Conservation (phyloP, 768 basidiomycete genomes). For the Trametopsis cervina region DNA sequence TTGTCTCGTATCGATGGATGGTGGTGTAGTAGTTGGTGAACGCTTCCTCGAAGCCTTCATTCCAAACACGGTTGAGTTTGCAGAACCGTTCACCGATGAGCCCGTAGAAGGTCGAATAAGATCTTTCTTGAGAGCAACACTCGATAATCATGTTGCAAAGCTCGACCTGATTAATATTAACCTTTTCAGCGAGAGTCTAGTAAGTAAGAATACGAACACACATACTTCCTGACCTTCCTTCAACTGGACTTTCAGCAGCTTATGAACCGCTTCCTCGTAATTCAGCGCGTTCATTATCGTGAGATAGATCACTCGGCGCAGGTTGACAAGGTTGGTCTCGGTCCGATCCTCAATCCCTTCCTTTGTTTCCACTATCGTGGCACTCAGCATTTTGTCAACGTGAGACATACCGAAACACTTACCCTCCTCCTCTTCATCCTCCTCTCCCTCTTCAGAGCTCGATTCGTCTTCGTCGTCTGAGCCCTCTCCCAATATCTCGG, state of each 20-base stretch:
- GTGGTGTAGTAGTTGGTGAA: conserved; percentile 91
- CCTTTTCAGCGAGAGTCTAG: no score
- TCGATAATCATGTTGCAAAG: conserved; percentile 98
- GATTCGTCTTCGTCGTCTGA: conserved; percentile 67
- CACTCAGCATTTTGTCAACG: no score
- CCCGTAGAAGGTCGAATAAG: conserved; percentile 96
- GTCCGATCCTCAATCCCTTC: conserved; percentile 93
- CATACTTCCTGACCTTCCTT: conserved; percentile 90
- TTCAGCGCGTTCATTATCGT: conserved; percentile 99
- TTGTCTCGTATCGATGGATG: conserved; percentile 98
- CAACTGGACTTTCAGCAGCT: conserved; percentile 88
- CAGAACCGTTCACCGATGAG: conserved; percentile 94
- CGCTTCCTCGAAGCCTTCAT: conserved; percentile 79
- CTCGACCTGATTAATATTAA: conserved; percentile 63
- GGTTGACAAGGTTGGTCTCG: conserved; percentile 91
- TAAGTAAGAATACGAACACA: conserved; percentile 6
- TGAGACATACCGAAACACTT: no score
- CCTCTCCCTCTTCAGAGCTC: conserved; percentile 45
- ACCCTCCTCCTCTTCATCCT: conserved; percentile 50
- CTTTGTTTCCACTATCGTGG: conserved; percentile 69
- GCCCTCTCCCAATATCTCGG: conserved; percentile 89
- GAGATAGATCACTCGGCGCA: conserved; percentile 89
- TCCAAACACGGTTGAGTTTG: conserved; percentile 94
- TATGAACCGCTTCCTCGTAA: conserved; percentile 99
- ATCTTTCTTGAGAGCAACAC: conserved; percentile 99